phyloP scores from a whole-genome alignment of 1,284 basidiomycete species.

The Heterobasidion annosum region DNA sequence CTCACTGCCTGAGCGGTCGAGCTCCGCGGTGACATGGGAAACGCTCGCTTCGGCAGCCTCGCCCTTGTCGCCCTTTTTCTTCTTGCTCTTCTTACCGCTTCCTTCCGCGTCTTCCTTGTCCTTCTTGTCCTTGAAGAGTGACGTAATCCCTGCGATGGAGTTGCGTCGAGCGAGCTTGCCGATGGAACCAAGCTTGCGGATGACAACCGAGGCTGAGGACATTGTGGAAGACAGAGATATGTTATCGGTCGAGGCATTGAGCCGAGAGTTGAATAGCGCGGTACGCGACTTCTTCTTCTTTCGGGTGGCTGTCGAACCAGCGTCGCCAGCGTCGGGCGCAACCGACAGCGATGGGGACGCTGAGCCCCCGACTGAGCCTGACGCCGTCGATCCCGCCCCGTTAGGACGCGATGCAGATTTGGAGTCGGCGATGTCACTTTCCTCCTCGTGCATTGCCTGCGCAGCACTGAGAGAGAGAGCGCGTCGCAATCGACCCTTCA shows the following conservation, averaged over 20 bases:
- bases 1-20: conserved; percentile 53
- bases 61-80: conserved; percentile 50
- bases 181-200: conserved; percentile 91
- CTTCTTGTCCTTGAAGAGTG: conserved; percentile 85
- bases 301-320: conserved; percentile 39
- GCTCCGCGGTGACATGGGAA: conserved; percentile 80
- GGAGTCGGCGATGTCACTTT: conserved; percentile 26
- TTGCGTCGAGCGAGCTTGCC: conserved; percentile 89
- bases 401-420: conserved; percentile 2
- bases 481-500: conserved; percentile 71
- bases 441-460: conserved; percentile 48
- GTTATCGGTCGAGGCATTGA: conserved; percentile 95
- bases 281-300: conserved; percentile 54
- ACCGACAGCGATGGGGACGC: conserved; percentile 18
- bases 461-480: conserved; percentile 62
- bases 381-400: background rate
- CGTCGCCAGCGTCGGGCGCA: conserved; percentile 18
- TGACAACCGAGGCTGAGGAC: conserved; percentile 93
- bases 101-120: conserved; percentile 47
- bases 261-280: conserved; percentile 81
- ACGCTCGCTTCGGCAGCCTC: conserved; percentile 67
- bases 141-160: conserved; percentile 88
- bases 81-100: conserved; percentile 37
- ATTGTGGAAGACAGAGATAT: conserved; percentile 97
- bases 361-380: conserved; percentile 7